Base-by-base conservation (phyloP, 257 asterid genomes). In the Solanum habrochaites region DNA sequence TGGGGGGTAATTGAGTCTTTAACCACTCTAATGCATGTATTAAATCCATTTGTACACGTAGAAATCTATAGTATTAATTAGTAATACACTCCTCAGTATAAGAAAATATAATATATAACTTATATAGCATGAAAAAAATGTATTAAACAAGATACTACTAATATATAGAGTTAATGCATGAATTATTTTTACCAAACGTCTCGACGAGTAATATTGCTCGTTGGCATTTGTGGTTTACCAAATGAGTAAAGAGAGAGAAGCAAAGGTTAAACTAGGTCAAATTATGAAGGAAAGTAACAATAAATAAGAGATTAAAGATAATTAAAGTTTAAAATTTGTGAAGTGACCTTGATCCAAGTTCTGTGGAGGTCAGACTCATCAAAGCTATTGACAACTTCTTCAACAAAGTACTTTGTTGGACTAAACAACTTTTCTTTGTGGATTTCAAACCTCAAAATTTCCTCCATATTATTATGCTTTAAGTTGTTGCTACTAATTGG, bases 291-390 rank as follows among this genome's bases (percentile, higher is more conserved):
- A 75, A 75, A 74, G 62, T 52, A 52, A 23, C 35, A 74, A 23
- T 32, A 10, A 8, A 71, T 58, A 58, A 58, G 66, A 20, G 66
- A 58, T 58, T 0, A 56, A 56, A 56, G 64, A 56, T 56, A 56
- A 56, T 56, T 18, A 58, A 58, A 56, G n/a, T 58, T 8, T 1
- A 58, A 32, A 32, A 58, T 58, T 58, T 20, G 66, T 58, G 25
- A 23, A 83, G 20, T 74, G 66, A 93, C 96, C 95, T 92, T 92
- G 86, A 93, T 88, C 98, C 96, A 94, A 21, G 95, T 91, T n/a
- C 92, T 90, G 67, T 93, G 90, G 74, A 94, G 95, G 88, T 94
- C 96, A 60, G 95, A 87, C 89, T 94, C 96, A 87, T 94, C 95
- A 47, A 90, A 94, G 90, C 93, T 90, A 71, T 91, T 93, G 87